phyloP scores from a whole-genome alignment of 352 stramenopile species.

The Phytophthora meadii region DNA sequence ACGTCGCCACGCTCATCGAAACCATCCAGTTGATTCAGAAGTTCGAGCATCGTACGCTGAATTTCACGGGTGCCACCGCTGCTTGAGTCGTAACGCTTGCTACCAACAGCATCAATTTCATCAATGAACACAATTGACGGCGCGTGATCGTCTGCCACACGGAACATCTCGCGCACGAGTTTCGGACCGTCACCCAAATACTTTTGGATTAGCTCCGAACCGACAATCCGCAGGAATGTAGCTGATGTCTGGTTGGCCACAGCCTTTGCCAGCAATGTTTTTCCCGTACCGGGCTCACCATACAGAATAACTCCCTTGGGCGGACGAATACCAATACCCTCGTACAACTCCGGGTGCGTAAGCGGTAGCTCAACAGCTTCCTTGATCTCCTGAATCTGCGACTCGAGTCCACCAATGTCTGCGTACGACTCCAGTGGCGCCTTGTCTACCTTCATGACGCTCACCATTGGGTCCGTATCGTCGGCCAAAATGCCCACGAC shows the following conservation, averaged over 20 bases:
- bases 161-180: slow-evolving; percentile 99
- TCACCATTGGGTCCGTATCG: slow-evolving; percentile 99
- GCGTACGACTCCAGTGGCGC: slow-evolving; percentile 99
- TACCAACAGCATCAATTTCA: slow-evolving; percentile 99
- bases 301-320: slow-evolving; percentile 99
- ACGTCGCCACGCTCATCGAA: slow-evolving; percentile 99
- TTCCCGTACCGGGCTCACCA: slow-evolving; percentile 99
- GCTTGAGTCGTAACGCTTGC: slow-evolving; percentile 99
- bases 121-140: slow-evolving; percentile 99
- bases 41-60: slow-evolving; percentile 99
- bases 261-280: slow-evolving; percentile 99
- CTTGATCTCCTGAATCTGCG: slow-evolving; percentile 97
- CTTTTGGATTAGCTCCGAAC: slow-evolving; percentile 99
- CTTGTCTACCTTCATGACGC: slow-evolving; percentile 99
- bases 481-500: slow-evolving; percentile 99
- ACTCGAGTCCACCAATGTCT: slow-evolving; percentile 99
- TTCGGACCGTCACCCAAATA: slow-evolving; percentile 99
- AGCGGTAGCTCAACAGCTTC: slow-evolving; percentile 97
- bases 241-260: slow-evolving; percentile 99
- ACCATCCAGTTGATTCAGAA: slow-evolving; percentile 99
- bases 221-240: slow-evolving; percentile 99
- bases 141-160: slow-evolving; percentile 98
- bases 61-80: slow-evolving; percentile 99
- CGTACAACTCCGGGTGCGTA: slow-evolving; percentile 99
- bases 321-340: slow-evolving; percentile 98